These are phyloP conservation scores for Geranium brycei DNA, from an alignment of 345 rosid species.

Conservation along the genomic window DNA sequence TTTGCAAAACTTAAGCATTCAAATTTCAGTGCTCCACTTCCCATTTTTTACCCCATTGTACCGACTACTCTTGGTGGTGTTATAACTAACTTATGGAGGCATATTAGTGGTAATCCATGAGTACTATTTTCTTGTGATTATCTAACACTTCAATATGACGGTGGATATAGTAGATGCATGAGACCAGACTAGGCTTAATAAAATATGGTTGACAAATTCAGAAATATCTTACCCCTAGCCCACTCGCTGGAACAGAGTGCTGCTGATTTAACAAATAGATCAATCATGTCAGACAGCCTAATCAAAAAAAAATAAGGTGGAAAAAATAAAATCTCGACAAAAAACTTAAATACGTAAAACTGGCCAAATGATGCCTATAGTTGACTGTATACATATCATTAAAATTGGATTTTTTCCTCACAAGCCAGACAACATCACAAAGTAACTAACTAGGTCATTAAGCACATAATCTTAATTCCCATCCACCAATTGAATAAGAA, in stretches of 20 bases:
- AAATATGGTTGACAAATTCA: not conserved
- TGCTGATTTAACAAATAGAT: slow-evolving; percentile 67
- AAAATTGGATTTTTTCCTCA: too few species aligned
- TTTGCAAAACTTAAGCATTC: too few species aligned
- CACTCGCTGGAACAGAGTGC: slow-evolving; percentile 45
- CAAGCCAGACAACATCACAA: not conserved
- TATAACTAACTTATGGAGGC: too few species aligned
- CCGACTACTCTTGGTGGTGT: too few species aligned
- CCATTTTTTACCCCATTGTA: too few species aligned
- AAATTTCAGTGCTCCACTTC: too few species aligned
- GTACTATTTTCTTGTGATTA: too few species aligned
- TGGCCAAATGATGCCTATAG: too few species aligned
- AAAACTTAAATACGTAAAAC: not conserved
- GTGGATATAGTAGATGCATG: not conserved
- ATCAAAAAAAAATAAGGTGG: slow-evolving; percentile 33
- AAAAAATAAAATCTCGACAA: slow-evolving; percentile 30
- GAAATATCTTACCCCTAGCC: slow-evolving; percentile 62
- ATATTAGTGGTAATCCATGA: too few species aligned
- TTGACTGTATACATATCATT: too few species aligned
- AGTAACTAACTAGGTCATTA: not conserved
- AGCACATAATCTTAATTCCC: not conserved
- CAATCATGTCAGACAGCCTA: slow-evolving; percentile 66
- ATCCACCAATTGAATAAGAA: not conserved
- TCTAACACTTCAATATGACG: not conserved
- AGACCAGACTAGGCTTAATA: too few species aligned